phyloP scores from a whole-genome alignment of 2,329 filamentous ascomycete genomes.

The Alternaria gansuensis region DNA sequence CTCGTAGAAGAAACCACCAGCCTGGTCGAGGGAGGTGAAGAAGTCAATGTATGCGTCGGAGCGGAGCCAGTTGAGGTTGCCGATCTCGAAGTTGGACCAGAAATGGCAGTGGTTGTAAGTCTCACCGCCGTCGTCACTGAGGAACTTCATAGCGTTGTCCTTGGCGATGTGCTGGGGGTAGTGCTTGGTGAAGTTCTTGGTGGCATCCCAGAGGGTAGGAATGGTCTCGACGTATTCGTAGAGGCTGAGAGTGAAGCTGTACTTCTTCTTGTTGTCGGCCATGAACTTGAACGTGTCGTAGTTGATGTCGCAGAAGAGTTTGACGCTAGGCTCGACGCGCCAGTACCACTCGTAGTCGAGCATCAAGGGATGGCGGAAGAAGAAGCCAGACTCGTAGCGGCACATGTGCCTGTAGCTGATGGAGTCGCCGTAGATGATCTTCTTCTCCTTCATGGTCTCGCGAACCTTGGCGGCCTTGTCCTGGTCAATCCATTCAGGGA shows the following conservation, averaged over 20 bases:
- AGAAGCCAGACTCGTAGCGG: conserved; percentile 98
- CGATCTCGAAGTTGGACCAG: conserved; percentile 99
- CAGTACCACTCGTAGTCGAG: conserved; percentile 99
- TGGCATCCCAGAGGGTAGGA: conserved; percentile 92
- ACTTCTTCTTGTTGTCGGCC: conserved; percentile 96
- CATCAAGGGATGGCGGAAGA: conserved; percentile 95
- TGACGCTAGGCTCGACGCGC: conserved; percentile 96
- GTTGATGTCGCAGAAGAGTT: conserved; percentile 94
- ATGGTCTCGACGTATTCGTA: conserved; percentile 98
- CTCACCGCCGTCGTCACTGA: conserved; percentile 90
- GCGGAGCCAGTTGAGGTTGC: conserved; percentile 91
- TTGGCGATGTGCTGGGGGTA: conserved; percentile 87
- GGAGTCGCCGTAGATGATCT: conserved; percentile 98
- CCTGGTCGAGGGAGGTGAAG: conserved; percentile 85
- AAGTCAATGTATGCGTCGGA: conserved; percentile 89
- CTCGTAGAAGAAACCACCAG: conserved; percentile 99
- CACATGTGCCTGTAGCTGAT: conserved; percentile 99
- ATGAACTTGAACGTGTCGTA: conserved; percentile 98
- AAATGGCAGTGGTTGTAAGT: conserved; percentile 98
- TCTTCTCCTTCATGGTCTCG: conserved; percentile 90
- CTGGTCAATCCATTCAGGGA: conserved; percentile 94
- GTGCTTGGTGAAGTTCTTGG: conserved; percentile 90
- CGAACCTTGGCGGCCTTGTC: conserved; percentile 89
- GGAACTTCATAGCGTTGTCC: conserved; percentile 87
- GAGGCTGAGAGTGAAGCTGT: conserved; percentile 93